These are phyloP conservation scores for Colletotrichum endophyticum DNA, from an alignment of 2,329 filamentous ascomycete species.

Conservation along the genomic window DNA sequence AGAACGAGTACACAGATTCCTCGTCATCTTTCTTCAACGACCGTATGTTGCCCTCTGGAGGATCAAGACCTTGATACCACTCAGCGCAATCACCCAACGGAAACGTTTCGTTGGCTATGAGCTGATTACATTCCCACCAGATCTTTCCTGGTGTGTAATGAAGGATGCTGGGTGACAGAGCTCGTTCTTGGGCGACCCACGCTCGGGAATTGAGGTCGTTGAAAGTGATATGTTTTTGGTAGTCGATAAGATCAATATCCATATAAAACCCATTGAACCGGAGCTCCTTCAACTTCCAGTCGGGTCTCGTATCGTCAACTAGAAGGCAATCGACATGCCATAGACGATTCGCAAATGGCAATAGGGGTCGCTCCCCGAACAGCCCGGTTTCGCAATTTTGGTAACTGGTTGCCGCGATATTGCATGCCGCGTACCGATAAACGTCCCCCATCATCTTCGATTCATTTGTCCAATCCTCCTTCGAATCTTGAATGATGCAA, in stretches of 20 bases:
- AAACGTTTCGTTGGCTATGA: background rate
- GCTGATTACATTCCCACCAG: background rate
- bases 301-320: background rate
- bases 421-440: background rate
- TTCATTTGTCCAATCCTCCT: background rate
- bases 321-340: background rate
- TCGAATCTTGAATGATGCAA: background rate
- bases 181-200: background rate
- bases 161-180: background rate
- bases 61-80: background rate
- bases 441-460: background rate
- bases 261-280: background rate
- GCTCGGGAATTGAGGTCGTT: background rate
- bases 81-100: background rate
- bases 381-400: background rate
- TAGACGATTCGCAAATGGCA: background rate
- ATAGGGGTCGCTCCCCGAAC: background rate
- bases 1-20: background rate
- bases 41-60: background rate
- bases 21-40: background rate
- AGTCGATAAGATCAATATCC: background rate
- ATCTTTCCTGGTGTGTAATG: background rate
- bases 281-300: background rate
- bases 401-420: background rate
- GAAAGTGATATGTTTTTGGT: background rate